Evolutionary conservation across 257 asterid genomes (phyloP), one percentile per base, ranked within the genome.

Genomic region (Solanum chaucha): DNA sequence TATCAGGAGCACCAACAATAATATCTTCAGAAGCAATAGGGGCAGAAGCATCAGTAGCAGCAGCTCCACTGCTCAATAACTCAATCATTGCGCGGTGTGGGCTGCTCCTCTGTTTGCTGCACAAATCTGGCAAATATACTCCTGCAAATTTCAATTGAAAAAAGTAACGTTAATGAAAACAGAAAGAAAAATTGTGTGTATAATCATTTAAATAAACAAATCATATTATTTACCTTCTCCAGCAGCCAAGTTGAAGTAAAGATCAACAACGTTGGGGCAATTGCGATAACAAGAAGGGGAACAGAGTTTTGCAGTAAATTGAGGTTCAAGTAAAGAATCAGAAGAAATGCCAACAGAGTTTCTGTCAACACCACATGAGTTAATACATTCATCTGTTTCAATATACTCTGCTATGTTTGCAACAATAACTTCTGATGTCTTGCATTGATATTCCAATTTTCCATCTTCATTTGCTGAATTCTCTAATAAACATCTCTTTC

Each of bases 61-160:
- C 89, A 86, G 86, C 90, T 9, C 94, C 55, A 89, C 89, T 93
- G 90, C 93, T 93, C 85, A 93, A 75, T 59, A 93, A 89, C 85
- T 88, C 98, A 46, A 93, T 26, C 95, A 92, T 92, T 30, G 94
- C 92, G 44, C 95, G 94, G 89, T 70, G 95, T 17, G 95, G 93
- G 86, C 75, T 92, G 68, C 85, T 73, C 59, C 51, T 93, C 41
- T 91, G 94, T 48, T 88, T 91, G 87, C 90, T 87, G 84, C 98
- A 94, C 0, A 93, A 91, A 15, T 82, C 85, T 8, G 98, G 98
- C 90, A 94, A 84, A 88, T 61, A 93, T 61, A 92, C 94, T 87
- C 98, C 96, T 94, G 87, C 82, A 88, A 41, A 55, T 44, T 86
- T 74, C 24, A 58, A 55, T 55, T 6, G 64, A 55, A 55, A 17